These are phyloP conservation scores for Scalesia atractyloides DNA, from an alignment of 129 eudicot species.

Conservation along the genomic window DNA sequence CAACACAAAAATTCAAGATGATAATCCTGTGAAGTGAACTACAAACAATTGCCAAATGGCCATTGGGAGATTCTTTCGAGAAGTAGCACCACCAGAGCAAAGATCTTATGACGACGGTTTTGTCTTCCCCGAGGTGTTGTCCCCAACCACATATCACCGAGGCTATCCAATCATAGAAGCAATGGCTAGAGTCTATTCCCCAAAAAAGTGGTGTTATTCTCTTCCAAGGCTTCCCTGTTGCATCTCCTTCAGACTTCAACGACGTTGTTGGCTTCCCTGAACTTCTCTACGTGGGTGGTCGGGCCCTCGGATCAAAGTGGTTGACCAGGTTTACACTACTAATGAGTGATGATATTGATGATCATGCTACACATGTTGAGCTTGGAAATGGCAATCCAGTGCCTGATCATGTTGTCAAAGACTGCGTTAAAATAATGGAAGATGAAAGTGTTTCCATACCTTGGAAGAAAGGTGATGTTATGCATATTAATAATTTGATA, in stretches of 20 bases:
- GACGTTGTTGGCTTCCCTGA: conserved; percentile 15
- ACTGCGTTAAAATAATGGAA: conserved; percentile 26
- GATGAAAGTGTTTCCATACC: conserved; percentile 35
- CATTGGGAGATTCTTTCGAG: conserved; percentile 35
- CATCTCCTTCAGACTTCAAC: conserved; percentile 18
- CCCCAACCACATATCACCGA: conserved; percentile 36
- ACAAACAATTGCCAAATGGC: not conserved
- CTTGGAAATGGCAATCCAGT: conserved; percentile 32
- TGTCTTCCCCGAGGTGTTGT: conserved; percentile 46
- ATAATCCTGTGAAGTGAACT: not conserved
- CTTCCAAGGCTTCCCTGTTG: conserved; percentile 26
- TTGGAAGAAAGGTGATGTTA: conserved; percentile 42
- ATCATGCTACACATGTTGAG: conserved; percentile 10
- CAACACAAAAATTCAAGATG: not conserved
- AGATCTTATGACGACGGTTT: conserved; percentile 22
- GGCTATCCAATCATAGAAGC: conserved; percentile 43
- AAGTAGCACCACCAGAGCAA: conserved; percentile 42
- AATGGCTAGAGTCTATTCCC: conserved; percentile 26
- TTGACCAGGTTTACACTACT: conserved; percentile 25
- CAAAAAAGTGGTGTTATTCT: conserved; percentile 2
- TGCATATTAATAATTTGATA: conserved; percentile 28
- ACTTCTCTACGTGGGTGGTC: conserved; percentile 9
- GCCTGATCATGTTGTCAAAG: conserved; percentile 6
- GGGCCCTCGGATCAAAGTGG: conserved; percentile 14
- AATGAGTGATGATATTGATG: conserved; percentile 5